phyloP scores from a whole-genome alignment of 2,329 filamentous ascomycete species.

The Hypocrella siamensis region DNA sequence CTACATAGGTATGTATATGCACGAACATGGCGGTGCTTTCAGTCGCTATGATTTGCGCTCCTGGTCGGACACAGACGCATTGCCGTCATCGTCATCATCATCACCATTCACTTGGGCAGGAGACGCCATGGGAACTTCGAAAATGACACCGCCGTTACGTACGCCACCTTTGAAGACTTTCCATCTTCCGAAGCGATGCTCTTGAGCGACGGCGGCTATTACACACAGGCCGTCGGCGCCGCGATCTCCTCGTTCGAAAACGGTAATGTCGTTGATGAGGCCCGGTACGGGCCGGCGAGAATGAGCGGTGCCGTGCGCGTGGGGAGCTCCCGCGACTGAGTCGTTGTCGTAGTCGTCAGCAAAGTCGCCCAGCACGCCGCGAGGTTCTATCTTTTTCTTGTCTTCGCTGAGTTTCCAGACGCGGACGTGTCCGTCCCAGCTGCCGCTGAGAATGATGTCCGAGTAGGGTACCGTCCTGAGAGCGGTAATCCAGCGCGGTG shows the following conservation, averaged over 20 bases:
- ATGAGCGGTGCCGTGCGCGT: slow-evolving; percentile 1
- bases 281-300: slow-evolving; percentile 38
- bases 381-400: slow-evolving; percentile 58
- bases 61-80: neutral
- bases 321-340: slow-evolving; percentile 8
- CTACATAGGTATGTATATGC: too few relatives aligned
- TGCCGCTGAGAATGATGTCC: slow-evolving; percentile 78
- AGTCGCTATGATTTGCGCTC: neutral
- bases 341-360: slow-evolving; percentile 14
- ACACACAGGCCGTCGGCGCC: slow-evolving; percentile 67
- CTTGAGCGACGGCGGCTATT: slow-evolving; percentile 72
- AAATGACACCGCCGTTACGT: slow-evolving; percentile 74
- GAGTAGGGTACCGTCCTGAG: slow-evolving; percentile 76
- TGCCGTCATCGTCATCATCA: neutral
- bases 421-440: slow-evolving; percentile 76
- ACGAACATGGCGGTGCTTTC: neutral
- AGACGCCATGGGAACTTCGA: slow-evolving; percentile 49
- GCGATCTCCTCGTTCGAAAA: slow-evolving; percentile 71
- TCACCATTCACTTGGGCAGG: neutral
- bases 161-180: slow-evolving; percentile 42
- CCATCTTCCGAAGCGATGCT: slow-evolving; percentile 78
- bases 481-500: slow-evolving; percentile 82
- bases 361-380: slow-evolving; percentile 47
- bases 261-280: slow-evolving; percentile 73
- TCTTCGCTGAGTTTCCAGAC: slow-evolving; percentile 77